These are phyloP conservation scores for Paramecium primaurelia DNA, from an alignment of 73 alveolate genomes.

Conservation along the genomic window DNA sequence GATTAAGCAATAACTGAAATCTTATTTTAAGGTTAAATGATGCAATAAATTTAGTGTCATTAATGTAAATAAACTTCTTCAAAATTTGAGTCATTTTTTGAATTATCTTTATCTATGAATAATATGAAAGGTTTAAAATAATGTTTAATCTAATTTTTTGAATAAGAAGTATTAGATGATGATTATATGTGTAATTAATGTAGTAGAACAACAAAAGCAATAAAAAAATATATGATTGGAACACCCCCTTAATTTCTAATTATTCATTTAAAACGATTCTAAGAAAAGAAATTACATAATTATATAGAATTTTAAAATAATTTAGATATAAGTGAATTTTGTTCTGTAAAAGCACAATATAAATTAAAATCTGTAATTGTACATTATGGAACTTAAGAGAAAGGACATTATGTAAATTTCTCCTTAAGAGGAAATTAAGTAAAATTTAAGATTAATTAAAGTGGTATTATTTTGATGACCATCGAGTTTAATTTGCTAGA, in stretches of 20 bases:
- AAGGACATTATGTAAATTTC: slow-evolving; percentile 43
- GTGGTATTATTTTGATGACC: slow-evolving; percentile 52
- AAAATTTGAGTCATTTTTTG: slow-evolving; percentile 17
- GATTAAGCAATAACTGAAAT: slow-evolving; percentile 36
- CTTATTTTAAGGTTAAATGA: slow-evolving; percentile 19
- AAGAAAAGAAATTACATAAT: background rate
- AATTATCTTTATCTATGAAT: slow-evolving; percentile 29
- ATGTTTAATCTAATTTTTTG: slow-evolving; percentile 15
- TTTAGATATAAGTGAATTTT: slow-evolving; percentile 3
- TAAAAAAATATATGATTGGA: slow-evolving; percentile 29
- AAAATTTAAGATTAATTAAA: background rate
- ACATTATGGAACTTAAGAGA: slow-evolving; percentile 40
- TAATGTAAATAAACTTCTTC: background rate
- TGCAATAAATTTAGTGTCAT: background rate
- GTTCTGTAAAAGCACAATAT: background rate
- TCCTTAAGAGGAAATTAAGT: slow-evolving; percentile 1
- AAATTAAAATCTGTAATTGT: slow-evolving; percentile 36
- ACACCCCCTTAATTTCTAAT: slow-evolving; percentile 5
- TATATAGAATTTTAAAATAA: background rate
- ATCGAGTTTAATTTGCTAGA: background rate
- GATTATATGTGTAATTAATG: slow-evolving; percentile 21
- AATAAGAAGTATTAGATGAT: background rate
- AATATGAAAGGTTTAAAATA: background rate
- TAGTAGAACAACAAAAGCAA: background rate
- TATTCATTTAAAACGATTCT: slow-evolving; percentile 9